Conservation (phyloP, 345 rosid species). For the Citrus cavaleriei region DNA sequence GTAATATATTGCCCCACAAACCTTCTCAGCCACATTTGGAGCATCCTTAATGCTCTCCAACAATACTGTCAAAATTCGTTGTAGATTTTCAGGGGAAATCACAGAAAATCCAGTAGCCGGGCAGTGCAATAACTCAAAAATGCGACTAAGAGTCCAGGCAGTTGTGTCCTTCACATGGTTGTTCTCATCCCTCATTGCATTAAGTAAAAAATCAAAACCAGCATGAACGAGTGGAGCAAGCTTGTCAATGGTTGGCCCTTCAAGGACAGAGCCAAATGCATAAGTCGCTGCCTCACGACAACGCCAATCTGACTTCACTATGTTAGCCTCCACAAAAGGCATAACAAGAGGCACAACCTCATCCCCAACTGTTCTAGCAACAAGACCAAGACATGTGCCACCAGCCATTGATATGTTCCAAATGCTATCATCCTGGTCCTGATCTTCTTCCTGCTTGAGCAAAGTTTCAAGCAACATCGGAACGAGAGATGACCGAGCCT, state of each 20-base stretch:
- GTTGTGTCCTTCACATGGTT: constrained; percentile 94
- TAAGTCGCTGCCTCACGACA: constrained; percentile 92
- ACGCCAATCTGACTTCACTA: constrained; percentile 69
- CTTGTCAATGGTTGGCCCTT: constrained; percentile 75
- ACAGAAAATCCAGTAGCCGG: constrained; percentile 68
- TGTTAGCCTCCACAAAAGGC: constrained; percentile 87
- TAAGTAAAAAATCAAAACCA: constrained; percentile 78
- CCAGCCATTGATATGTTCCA: constrained; percentile 99
- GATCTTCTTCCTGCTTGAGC: constrained; percentile 93
- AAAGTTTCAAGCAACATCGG: constrained; percentile 83
- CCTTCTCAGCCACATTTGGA: constrained; percentile 88
- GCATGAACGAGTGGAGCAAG: constrained; percentile 76
- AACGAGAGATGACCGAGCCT: constrained; percentile 73
- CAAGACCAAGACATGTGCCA: constrained; percentile 94
- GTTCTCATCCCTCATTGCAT: constrained; percentile 75
- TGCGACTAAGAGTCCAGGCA: constrained; percentile 90
- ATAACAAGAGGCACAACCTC: constrained; percentile 81
- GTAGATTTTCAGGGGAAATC: constrained; percentile 66
- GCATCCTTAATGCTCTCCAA: constrained; percentile 75
- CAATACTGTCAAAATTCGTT: constrained; percentile 51
- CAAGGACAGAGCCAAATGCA: constrained; percentile 93
- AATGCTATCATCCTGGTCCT: constrained; percentile 77
- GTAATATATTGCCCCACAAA: constrained; percentile 89
- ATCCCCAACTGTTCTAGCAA: constrained; percentile 92
- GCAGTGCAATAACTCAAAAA: constrained; percentile 85